Evolutionary conservation across 1,284 basidiomycete genomes (phyloP).

Genomic region (Trametes versicolor): DNA sequence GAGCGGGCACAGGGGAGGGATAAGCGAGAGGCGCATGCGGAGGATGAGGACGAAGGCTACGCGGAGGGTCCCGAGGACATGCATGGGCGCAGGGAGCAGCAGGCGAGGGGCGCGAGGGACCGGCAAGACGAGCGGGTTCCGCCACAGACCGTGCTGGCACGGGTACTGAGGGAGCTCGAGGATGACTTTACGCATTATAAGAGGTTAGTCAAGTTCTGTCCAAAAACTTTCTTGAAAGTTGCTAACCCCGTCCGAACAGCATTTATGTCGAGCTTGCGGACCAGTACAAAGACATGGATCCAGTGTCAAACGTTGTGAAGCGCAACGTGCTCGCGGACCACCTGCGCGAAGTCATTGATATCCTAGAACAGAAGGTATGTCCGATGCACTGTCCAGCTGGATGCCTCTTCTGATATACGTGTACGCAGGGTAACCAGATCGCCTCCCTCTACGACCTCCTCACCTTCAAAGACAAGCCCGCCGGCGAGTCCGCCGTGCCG

Average conservation of each 20-base stretch:
- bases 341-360: conserved; percentile 88
- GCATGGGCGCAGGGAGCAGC: conserved; percentile 34
- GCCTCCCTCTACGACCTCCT: conserved; percentile 85
- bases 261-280: conserved; percentile 90
- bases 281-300: conserved; percentile 89
- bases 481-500: conserved; percentile 47
- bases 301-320: conserved; percentile 80
- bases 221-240: conserved; percentile 6
- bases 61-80: conserved; percentile 55
- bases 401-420: neutral
- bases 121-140: conserved; percentile 58
- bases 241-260: conserved; percentile 52
- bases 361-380: conserved; percentile 86
- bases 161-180: conserved; percentile 86
- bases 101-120: conserved; percentile 35
- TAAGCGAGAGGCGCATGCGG: conserved; percentile 19
- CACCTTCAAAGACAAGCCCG: conserved; percentile 73
- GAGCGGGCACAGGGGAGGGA: conserved; percentile 31
- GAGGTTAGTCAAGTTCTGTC: conserved; percentile 56
- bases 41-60: conserved; percentile 57
- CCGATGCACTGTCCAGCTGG: neutral
- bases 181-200: conserved; percentile 93
- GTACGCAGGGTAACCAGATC: conserved; percentile 84
- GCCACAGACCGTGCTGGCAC: conserved; percentile 83
- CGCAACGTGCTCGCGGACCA: conserved; percentile 86